Base-by-base conservation (phyloP, 768 basidiomycete species). In the Suillus clintonianus region DNA sequence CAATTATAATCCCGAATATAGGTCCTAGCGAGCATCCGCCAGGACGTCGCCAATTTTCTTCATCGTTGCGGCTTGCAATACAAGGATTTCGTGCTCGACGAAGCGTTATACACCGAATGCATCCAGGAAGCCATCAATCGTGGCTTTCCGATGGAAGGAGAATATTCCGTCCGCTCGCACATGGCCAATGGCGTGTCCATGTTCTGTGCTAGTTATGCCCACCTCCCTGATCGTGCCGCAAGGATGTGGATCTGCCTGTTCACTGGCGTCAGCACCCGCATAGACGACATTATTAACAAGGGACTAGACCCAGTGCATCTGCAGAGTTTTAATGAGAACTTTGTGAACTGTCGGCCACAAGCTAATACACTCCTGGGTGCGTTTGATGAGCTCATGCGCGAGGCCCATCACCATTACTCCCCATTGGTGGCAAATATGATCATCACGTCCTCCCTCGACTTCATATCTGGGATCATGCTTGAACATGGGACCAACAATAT, bases 251-350 rank as follows among this genome's bases (percentile, higher is more conserved):
- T 45, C n/a, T 45, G 43, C 43, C 43, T 45, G 4, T 22, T 45
- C n/a, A 45, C 43, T 45, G n/a, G 19, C n/a, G n/a, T 11, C n/a
- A 4, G 9, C 43, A 45, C 43, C 19, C n/a, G n/a, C 43, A n/a
- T 45, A 9, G 43, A 45, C 10, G 43, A 45, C n/a, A n/a, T 45
- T 10, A 0, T 45, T 9, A 10, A 43, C 17, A 9, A n/a, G 15
- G 71, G 75, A 50, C 45, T 65, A 41, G 70, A 68, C 4, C 56
- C 22, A n/a, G 47, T 30, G 5, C 34, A 67, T 2, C 62, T 79
- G 14, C 66, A 70, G 1, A 62, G 70, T 36, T 80, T 81, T 67
- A 71, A 70, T 42, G 65, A 68, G 34, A 60, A 70, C 1, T 75
- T 79, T 54, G 41, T 75, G 4, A 60, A 59, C 7, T 67, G 69